Evolutionary conservation across 202 grass and related monocot genomes (phyloP), one percentile per base, ranked within the genome.

Genomic region (Dendrocalamus latiflorus): DNA sequence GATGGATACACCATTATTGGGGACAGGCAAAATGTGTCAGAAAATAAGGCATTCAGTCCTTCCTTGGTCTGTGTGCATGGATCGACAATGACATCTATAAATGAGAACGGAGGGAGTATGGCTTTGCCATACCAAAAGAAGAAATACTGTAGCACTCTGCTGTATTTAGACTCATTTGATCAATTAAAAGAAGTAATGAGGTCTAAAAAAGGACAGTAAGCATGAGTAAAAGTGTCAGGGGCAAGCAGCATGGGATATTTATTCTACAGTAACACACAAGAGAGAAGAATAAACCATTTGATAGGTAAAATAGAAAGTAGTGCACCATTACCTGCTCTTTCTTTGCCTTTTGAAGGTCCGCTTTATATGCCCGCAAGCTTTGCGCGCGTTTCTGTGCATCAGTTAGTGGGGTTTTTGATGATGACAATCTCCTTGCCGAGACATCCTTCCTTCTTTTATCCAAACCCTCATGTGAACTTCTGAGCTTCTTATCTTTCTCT

Each of bases 371-470:
- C 44, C 96, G 83, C 75, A 99, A 42, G 65, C 89, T 94, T 81
- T 99, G 92, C 17, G 96, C 96, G 59, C 93, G 91, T 83, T 96
- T 99, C 85, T 99, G 93, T 62, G 96, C 96, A 78, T 99, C 91
- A 61, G 89, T 87, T 43, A 74, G 49, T 83, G 70, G 84, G 34
- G 84, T 51, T 82, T 85, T 95, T 60, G 96, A 92, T 5, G 89
- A 83, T 74, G 89, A 44, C 69, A 88, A 22, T 62, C 83, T 95
- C 74, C 78, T 95, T 33, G 39, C 57, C 13, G 39, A 80, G 44
- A 71, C 85, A 72, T 94, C 93, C 66, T 91, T 98, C 67, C 66
- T 93, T 86, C 78, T 86, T 93, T 87, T 95, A 81, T 98, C 87
- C 80, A 90, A 83, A 61, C 85, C 73, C 63, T 86, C 89, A 36